Conservation (phyloP, 1,284 basidiomycete species). For the Marasmius oreades region DNA sequence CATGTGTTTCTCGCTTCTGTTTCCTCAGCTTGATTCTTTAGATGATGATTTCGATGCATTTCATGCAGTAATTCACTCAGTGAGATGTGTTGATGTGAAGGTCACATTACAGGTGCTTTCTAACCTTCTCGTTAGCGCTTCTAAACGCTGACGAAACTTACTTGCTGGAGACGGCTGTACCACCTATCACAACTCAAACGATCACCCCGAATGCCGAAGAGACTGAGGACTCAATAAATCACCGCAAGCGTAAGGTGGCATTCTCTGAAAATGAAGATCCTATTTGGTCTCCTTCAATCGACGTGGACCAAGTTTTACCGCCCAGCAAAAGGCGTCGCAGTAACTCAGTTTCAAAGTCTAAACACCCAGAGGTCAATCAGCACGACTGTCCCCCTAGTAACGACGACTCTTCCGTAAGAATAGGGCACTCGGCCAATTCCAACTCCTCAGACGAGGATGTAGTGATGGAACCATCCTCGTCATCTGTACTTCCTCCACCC, state of each 20-base stretch:
- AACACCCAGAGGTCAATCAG: not conserved
- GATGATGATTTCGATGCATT: slow-evolving; percentile 79
- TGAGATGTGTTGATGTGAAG: slow-evolving; percentile 32
- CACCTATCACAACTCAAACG: not conserved
- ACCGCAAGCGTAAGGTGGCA: slow-evolving; percentile 28
- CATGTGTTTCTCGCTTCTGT: not conserved
- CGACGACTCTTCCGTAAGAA: not conserved
- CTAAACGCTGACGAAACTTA: not conserved
- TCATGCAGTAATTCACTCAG: slow-evolving; percentile 37
- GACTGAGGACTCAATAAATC: slow-evolving; percentile 13
- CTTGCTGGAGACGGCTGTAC: not conserved
- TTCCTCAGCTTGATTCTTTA: slow-evolving; percentile 23
- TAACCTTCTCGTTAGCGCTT: not conserved
- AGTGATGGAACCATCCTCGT: not conserved
- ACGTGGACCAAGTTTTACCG: slow-evolving; percentile 4
- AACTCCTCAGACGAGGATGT: not conserved
- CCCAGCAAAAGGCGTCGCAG: slow-evolving; percentile 7
- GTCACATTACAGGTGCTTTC: slow-evolving; percentile 27
- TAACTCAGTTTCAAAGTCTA: not conserved
- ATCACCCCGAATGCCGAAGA: not conserved
- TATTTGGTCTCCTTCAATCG: not conserved
- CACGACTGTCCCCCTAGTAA: not conserved
- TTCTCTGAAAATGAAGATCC: slow-evolving; percentile 18
- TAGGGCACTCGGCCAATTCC: not conserved
- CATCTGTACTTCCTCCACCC: not conserved